phyloP scores from a whole-genome alignment of 2,329 filamentous ascomycete genomes.

The Fusarium brachygibbosum region DNA sequence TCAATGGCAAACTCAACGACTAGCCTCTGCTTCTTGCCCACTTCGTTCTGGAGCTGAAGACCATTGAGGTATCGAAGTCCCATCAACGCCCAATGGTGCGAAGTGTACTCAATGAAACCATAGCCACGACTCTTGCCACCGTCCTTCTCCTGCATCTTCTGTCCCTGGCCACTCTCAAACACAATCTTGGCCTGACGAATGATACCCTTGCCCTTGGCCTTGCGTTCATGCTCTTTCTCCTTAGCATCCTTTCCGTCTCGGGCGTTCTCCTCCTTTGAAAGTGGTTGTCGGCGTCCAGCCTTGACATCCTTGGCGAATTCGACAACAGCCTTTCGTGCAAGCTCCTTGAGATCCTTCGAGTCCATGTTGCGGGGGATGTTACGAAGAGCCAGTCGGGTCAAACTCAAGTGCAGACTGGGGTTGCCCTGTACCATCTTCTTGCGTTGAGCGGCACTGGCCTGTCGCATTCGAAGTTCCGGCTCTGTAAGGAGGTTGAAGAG shows the following conservation, averaged over 20 bases:
- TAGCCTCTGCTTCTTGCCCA: constrained; percentile 86
- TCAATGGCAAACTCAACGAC: constrained; percentile 99
- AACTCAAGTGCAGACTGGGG: constrained; percentile 86
- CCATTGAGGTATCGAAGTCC: constrained; percentile 94
- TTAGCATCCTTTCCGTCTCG: constrained; percentile 85
- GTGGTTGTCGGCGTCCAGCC: constrained; percentile 76
- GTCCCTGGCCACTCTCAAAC: constrained; percentile 87
- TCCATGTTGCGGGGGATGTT: constrained; percentile 88
- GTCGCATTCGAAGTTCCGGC: constrained; percentile 87
- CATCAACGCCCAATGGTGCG: constrained; percentile 94
- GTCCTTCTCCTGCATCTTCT: constrained; percentile 81
- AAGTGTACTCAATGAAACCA: constrained; percentile 96
- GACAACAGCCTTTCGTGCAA: constrained; percentile 92
- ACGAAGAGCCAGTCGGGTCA: constrained; percentile 90
- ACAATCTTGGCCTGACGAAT: constrained; percentile 95
- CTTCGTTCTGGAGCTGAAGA: constrained; percentile 68
- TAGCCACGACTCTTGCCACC: constrained; percentile 92
- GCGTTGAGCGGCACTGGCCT: constrained; percentile 87
- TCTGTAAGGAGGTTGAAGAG: constrained; percentile 82
- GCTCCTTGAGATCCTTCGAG: constrained; percentile 89
- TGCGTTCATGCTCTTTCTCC: constrained; percentile 83
- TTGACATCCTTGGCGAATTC: constrained; percentile 94
- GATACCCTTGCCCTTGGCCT: constrained; percentile 84
- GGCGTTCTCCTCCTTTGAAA: constrained; percentile 90
- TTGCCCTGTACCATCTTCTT: constrained; percentile 93